phyloP scores from a whole-genome alignment of 345 rosid genomes.

The Pseudoturritis turrita region DNA sequence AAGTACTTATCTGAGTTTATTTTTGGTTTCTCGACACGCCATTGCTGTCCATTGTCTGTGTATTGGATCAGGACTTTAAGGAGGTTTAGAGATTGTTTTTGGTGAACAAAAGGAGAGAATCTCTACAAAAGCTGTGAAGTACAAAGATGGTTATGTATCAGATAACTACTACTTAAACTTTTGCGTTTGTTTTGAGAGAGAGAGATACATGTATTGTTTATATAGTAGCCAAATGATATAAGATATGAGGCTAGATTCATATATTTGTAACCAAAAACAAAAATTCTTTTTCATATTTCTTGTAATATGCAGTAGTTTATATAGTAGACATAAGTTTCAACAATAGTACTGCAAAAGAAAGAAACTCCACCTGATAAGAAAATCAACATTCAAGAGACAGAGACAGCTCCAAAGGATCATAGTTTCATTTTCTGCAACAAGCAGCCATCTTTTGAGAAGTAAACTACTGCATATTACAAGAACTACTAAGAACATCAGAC shows the following conservation, averaged over 20 bases:
- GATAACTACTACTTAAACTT: background rate
- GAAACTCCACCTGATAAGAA: background rate
- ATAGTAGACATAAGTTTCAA: background rate
- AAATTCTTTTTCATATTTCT: background rate
- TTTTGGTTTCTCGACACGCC: background rate
- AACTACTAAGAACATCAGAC: background rate
- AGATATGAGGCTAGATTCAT: conserved; percentile 5
- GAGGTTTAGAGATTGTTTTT: background rate
- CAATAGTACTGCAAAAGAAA: background rate
- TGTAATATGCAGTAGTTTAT: too few species aligned
- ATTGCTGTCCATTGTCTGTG: conserved; percentile 3
- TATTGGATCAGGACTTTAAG: background rate
- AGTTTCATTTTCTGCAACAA: background rate
- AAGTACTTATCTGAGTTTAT: background rate
- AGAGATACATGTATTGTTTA: conserved; percentile 13
- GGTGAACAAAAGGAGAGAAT: background rate
- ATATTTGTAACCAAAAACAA: conserved; percentile 6
- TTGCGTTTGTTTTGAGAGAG: background rate
- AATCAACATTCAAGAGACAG: background rate
- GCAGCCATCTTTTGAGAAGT: background rate
- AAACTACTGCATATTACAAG: background rate
- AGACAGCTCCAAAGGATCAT: background rate
- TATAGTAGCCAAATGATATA: background rate
- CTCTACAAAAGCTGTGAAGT: conserved; percentile 1
- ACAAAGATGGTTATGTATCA: conserved; percentile 12